Conservation (phyloP, 1,284 basidiomycete species). For the Peniophora sp. region DNA sequence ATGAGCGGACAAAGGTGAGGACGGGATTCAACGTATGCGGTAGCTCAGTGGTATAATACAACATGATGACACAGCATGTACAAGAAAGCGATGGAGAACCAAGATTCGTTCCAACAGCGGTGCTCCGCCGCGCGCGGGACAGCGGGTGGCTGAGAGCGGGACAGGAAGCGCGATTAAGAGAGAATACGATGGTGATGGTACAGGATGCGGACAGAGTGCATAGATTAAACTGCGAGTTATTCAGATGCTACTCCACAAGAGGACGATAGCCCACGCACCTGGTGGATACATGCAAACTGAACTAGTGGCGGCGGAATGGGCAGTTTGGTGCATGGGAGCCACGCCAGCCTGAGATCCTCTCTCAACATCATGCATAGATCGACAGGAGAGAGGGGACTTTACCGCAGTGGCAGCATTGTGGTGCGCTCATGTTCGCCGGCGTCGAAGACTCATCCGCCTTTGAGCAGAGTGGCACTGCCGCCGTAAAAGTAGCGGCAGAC, state of each 20-base stretch:
- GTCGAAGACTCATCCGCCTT: too few species aligned
- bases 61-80: too few species aligned
- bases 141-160: too few species aligned
- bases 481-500: constrained; percentile 10
- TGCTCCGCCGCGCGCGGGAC: too few species aligned
- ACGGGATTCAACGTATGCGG: too few species aligned
- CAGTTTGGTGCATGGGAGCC: constrained; percentile 58
- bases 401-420: constrained; percentile 69
- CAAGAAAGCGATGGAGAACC: too few species aligned
- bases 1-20: too few species aligned
- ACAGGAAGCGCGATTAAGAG: not conserved
- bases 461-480: not conserved
- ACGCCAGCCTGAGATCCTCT: constrained; percentile 33
- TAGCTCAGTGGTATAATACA: too few species aligned
- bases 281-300: constrained; percentile 1
- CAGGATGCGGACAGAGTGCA: not conserved
- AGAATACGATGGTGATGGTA: not conserved
- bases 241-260: not conserved
- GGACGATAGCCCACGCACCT: constrained; percentile 2
- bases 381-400: too few species aligned
- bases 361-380: too few species aligned
- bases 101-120: too few species aligned
- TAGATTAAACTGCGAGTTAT: too few species aligned
- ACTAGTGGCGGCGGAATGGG: constrained; percentile 45
- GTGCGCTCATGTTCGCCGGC: constrained; percentile 31